Base-by-base conservation (phyloP, 2,329 filamentous ascomycete species). In the Paraphaeosphaeria minitans region DNA sequence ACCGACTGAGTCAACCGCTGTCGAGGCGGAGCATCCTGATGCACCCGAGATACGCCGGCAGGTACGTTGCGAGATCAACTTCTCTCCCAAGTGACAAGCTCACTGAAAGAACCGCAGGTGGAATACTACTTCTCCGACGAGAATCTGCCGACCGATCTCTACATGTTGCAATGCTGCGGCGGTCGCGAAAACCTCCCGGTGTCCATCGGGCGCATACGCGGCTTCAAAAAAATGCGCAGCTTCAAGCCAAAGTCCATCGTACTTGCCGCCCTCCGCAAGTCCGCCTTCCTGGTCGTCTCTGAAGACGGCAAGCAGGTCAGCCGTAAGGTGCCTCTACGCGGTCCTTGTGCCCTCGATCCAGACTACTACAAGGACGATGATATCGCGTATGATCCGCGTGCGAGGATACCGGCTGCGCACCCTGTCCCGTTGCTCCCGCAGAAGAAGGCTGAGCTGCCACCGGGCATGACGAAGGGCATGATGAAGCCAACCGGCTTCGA, bases 91-190 rank as follows among this genome's bases (percentile, higher is more conserved):
- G 10, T 12, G 4, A 39, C 9, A 14, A 41, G 3, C 51, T 57
- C 27, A 65, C 56, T 57, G n/a, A 60, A 45, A 43, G 19, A 65
- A 5, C 12, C 13, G 5, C 21, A 83, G 73, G 79, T 83, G 24
- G 81, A 83, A 50, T 82, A 71, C 69, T 83, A 82, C 70, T 83
- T 83, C 71, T 80, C 78, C 21, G 80, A 82, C 52, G 76, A 79
- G 54, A 83, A 82, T 54, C 76, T 83, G 3, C 69, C 72, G 2
- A 70, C 61, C 0, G 81, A 83, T 62, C 63, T 69, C 1, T 74
- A 81, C 60, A 67, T 82, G 9, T 75, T 82, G 10, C 73, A 75
- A 57, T 73, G 70, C 60, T 76, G 77, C 42, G 76, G 76, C 31
- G 74, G 75, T 14, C 67, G 73, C 48, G 73, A 79, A 45, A 81